These are phyloP conservation scores for Lipomyces yarrowii DNA, from an alignment of 1,139 yeast species.

Conservation along the genomic window DNA sequence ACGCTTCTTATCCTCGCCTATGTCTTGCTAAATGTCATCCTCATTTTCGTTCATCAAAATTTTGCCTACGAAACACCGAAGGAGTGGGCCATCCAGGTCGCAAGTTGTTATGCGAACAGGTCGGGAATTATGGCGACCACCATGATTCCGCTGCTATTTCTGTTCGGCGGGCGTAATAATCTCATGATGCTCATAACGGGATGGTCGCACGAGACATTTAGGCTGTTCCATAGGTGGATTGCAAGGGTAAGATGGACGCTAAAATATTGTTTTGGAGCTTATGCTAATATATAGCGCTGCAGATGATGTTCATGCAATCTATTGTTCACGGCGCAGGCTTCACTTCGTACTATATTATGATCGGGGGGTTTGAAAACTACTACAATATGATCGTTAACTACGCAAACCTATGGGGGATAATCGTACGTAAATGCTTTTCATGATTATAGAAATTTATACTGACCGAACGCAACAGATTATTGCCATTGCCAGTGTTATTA, in stretches of 20 bases:
- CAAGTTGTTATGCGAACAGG: conserved; percentile 42
- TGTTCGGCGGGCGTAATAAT: conserved; percentile 71
- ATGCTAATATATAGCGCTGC: background rate
- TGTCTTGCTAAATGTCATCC: conserved; percentile 53
- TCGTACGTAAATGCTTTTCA: background rate
- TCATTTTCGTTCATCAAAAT: conserved; percentile 44
- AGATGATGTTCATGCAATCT: conserved; percentile 48
- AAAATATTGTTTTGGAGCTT: background rate
- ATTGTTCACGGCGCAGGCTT: background rate
- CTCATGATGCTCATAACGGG: conserved; percentile 65
- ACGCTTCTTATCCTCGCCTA: conserved; percentile 35
- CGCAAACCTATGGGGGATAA: background rate
- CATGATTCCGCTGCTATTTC: conserved; percentile 54
- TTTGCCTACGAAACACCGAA: conserved; percentile 6
- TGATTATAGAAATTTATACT: background rate
- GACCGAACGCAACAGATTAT: background rate
- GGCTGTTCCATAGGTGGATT: conserved; percentile 67
- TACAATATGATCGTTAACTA: background rate
- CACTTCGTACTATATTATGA: background rate
- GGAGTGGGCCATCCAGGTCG: conserved; percentile 3
- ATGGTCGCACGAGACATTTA: conserved; percentile 64
- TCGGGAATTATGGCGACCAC: conserved; percentile 55
- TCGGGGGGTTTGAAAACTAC: background rate
- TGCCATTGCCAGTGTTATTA: conserved; percentile 45
- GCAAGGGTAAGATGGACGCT: conserved; percentile 38